These are phyloP conservation scores for Fomitopsis betulina DNA, from an alignment of 1,284 basidiomycete species.

Conservation along the genomic window DNA sequence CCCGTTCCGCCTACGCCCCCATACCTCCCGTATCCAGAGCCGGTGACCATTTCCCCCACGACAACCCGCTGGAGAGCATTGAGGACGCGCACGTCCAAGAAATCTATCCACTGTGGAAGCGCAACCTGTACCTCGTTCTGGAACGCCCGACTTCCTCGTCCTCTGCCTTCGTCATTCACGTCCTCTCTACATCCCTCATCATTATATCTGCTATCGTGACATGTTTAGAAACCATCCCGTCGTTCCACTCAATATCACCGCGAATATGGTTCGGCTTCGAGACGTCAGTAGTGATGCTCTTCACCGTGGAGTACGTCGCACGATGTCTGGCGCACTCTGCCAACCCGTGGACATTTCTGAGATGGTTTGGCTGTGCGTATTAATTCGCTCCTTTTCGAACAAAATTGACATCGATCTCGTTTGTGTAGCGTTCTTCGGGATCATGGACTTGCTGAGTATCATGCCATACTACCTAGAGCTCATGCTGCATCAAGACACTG, in stretches of 20 bases:
- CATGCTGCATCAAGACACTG: conserved; percentile 79
- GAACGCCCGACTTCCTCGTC: conserved; percentile 67
- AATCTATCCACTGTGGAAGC: conserved; percentile 47
- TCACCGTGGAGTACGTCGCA: conserved; percentile 76
- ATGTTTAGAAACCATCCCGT: conserved; percentile 79
- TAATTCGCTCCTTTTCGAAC: conserved; percentile 3
- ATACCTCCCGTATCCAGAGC: conserved; percentile 1
- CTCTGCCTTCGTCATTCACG: conserved; percentile 61
- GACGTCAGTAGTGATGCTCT: conserved; percentile 72
- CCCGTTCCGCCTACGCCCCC: not conserved
- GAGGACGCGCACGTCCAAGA: conserved; percentile 27
- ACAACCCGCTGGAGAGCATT: conserved; percentile 17
- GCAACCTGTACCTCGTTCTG: conserved; percentile 53
- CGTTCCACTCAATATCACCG: conserved; percentile 69
- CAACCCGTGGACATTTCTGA: conserved; percentile 52
- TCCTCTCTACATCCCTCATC: conserved; percentile 60
- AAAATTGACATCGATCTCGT: not conserved
- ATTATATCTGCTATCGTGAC: conserved; percentile 75
- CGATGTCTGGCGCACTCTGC: conserved; percentile 63
- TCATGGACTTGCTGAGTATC: conserved; percentile 82
- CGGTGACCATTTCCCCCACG: conserved; percentile 14
- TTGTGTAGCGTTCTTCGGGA: conserved; percentile 71
- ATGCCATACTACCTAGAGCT: conserved; percentile 86
- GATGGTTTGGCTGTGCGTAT: conserved; percentile 66
- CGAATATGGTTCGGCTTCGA: conserved; percentile 80